These are phyloP conservation scores for Zygosaccharomyces sapae DNA, from an alignment of 1,139 yeast species.

Conservation along the genomic window DNA sequence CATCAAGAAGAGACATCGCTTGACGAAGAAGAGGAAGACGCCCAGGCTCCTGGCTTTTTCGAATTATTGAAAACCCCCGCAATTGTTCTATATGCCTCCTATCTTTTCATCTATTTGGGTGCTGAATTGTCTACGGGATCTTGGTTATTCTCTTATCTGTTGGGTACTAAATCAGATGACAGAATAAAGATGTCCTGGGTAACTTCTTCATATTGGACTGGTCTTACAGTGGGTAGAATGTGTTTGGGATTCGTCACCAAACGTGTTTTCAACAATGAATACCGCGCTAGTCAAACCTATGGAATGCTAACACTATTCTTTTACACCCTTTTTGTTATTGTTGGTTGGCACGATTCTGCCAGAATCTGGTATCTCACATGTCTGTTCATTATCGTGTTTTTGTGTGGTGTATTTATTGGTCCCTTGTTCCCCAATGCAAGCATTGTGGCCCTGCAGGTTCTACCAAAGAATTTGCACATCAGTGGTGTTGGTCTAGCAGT, in stretches of 20 bases:
- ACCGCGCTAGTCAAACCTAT: constrained; percentile 46
- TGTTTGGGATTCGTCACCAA: constrained; percentile 59
- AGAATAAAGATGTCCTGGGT: constrained; percentile 52
- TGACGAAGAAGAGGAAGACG: constrained; percentile 12
- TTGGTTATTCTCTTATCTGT: constrained; percentile 59
- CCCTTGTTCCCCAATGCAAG: constrained; percentile 79
- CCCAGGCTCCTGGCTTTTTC: constrained; percentile 17
- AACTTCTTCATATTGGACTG: constrained; percentile 63
- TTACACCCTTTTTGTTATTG: constrained; percentile 26
- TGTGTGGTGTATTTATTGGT: constrained; percentile 67
- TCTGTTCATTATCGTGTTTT: constrained; percentile 39
- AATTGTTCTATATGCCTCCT: constrained; percentile 47
- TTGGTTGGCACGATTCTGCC: constrained; percentile 22
- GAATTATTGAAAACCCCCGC: constrained; percentile 43
- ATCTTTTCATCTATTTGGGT: constrained; percentile 60
- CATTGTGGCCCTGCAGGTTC: constrained; percentile 55
- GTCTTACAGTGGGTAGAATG: constrained; percentile 60
- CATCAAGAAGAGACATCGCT: constrained; percentile 25
- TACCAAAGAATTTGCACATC: constrained; percentile 61
- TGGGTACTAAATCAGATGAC: constrained; percentile 46
- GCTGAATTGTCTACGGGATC: constrained; percentile 67
- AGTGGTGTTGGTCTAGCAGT: constrained; percentile 72
- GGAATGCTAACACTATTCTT: constrained; percentile 23
- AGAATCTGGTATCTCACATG: constrained; percentile 32
- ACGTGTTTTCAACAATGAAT: constrained; percentile 46